Base-by-base conservation (phyloP, 108 stramenopile genomes). In the Parietichytrium sp. region DNA sequence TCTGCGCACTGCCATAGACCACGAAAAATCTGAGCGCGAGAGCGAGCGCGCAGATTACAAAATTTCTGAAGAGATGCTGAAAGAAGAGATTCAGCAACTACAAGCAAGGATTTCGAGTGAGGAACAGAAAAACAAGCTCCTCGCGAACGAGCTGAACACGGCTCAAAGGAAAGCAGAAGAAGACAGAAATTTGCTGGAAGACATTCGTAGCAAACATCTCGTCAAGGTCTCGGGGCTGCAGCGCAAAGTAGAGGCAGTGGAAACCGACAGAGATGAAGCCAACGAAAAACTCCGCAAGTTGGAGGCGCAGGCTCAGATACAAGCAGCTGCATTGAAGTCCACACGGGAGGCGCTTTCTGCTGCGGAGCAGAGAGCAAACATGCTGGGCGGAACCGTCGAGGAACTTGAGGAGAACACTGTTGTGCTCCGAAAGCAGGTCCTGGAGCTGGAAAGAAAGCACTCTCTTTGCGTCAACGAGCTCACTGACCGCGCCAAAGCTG, bases 331-430 rank as follows among this genome's bases (percentile, higher is more conserved):
- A 10, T n/a, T 72, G 6, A 45, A 33, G 1, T 33, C 36, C 61
- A 72, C 61, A 2, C n/a, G 36, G 0, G 10, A 33, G 36, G 61
- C 61, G 42, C 61, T 72, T 8, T 45, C 38, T 27, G 42, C 61
- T 72, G 61, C 61, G 33, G 61, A 72, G 20, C 61, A 72, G 61
- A 33, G 61, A 6, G 20, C 45, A 16, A 72, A 36, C 20, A 33
- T 72, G 36, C 33, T 72, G 8, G 18, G 20, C 16, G 45, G 61
- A 33, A 72, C 61, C 29, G 45, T 72, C 20, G 61, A 72, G 20
- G 61, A 72, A 42, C 61, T 72, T 42, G 61, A 72, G 20, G 61
- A 72, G 20, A 72, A 72, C 61, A 72, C 61, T 27, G 61, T 72
- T 7, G 6, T 72, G 2, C 25, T 72, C 38, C 61, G 61, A 6